Base-by-base conservation (phyloP, 208 protist species). In the Acanthamoeba castellanii region DNA sequence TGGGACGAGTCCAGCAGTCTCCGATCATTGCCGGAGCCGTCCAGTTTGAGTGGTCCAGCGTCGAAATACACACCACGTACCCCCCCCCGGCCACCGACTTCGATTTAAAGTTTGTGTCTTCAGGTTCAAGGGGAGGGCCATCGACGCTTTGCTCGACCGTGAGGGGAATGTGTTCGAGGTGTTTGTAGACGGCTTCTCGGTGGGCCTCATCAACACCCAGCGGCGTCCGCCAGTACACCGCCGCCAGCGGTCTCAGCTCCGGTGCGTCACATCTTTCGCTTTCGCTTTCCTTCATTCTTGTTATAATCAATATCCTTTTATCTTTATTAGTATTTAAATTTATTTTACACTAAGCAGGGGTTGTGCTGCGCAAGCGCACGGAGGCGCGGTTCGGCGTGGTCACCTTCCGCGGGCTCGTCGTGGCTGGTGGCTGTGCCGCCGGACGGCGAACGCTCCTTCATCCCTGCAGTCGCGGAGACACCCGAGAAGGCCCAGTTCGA, bases 301-400 rank as follows among this genome's bases (percentile, higher is more conserved):
- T n/a, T n/a, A n/a, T n/a, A n/a, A n/a, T n/a, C n/a, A n/a, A n/a
- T n/a, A n/a, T n/a, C n/a, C n/a, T n/a, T n/a, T n/a, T n/a, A n/a
- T n/a, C n/a, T n/a, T n/a, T n/a, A n/a, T n/a, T n/a, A n/a, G n/a
- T n/a, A n/a, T n/a, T n/a, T n/a, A n/a, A n/a, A n/a, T n/a, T n/a
- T n/a, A n/a, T n/a, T n/a, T n/a, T n/a, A n/a, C n/a, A n/a, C n/a
- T n/a, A n/a, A n/a, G n/a, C n/a, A n/a, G n/a, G n/a, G n/a, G n/a
- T 81, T 2, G 42, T 81, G 37, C 32, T 95, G 11, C 66, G 34
- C 20, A 95, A 96, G 18, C 88, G 92, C 52, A 96, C 92, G 13
- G 95, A 96, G 37, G 92, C 95, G 1, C 55, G 52, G 14, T 66
- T 93, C 70, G 95, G 95, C 30, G 20, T 93, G 27, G 64, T 96